phyloP scores from a whole-genome alignment of 192 early-diverging fungal genomes.

The Umbelopsis vinacea region DNA sequence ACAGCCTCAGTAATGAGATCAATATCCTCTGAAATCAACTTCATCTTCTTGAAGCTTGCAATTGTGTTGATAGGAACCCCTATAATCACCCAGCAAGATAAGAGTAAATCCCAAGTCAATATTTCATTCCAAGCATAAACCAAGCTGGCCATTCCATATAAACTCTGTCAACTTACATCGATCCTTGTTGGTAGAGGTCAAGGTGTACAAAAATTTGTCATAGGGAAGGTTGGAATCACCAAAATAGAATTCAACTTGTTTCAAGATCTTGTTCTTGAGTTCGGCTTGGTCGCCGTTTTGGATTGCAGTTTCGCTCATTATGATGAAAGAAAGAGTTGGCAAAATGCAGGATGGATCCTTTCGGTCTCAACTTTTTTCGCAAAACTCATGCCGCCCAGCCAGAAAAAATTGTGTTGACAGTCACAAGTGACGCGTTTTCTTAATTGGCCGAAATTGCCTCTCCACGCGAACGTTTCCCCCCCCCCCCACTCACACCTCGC shows the following conservation, averaged over 20 bases:
- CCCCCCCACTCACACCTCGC: neutral
- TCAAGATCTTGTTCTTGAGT: slow-evolving; percentile 53
- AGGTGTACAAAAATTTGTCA: slow-evolving; percentile 58
- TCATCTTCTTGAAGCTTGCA: slow-evolving; percentile 63
- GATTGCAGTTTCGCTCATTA: slow-evolving; percentile 11
- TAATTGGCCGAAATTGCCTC: neutral
- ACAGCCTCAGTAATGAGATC: slow-evolving; percentile 56
- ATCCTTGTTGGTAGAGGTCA: slow-evolving; percentile 41
- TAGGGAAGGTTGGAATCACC: slow-evolving; percentile 59
- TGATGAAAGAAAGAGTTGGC: neutral
- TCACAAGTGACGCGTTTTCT: slow-evolving; percentile 17
- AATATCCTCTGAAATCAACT: slow-evolving; percentile 44
- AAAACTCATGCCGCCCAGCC: neutral
- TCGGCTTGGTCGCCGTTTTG: slow-evolving; percentile 26
- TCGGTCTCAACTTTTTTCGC: neutral
- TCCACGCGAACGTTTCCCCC: neutral
- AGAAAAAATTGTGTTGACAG: slow-evolving; percentile 10
- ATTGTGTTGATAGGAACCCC: slow-evolving; percentile 55
- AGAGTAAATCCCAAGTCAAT: neutral
- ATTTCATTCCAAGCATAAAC: neutral
- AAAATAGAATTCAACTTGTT: slow-evolving; percentile 71
- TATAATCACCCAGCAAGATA: slow-evolving; percentile 9
- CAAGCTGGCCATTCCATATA: neutral
- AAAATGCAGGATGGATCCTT: neutral
- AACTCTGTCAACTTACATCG: slow-evolving; percentile 52